phyloP scores from a whole-genome alignment of 805 yeast species.

The Saccharomyces paradoxus region DNA sequence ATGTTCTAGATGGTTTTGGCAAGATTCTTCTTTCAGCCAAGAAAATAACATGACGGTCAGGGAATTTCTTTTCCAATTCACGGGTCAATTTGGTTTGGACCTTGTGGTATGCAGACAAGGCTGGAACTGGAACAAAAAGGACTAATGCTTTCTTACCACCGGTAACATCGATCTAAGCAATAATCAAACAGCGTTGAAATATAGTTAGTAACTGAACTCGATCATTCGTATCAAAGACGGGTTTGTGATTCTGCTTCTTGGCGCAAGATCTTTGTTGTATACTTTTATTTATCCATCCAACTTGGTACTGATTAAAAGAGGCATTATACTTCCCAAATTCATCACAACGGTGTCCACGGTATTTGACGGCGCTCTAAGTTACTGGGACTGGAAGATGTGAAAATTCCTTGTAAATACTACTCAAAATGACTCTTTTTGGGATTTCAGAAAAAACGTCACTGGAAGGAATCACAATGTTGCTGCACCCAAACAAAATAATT shows the following conservation, averaged over 20 bases:
- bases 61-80: slow-evolving; percentile 99
- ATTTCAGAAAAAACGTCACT: neutral
- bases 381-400: too few relatives aligned
- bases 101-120: slow-evolving; percentile 86
- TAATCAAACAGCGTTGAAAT: slow-evolving; percentile 6
- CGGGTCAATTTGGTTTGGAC: slow-evolving; percentile 96
- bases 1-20: slow-evolving; percentile 96
- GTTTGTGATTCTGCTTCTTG: neutral
- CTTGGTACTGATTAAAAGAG: neutral
- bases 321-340: neutral
- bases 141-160: slow-evolving; percentile 99
- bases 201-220: slow-evolving; percentile 11
- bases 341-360: neutral
- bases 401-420: too few relatives aligned
- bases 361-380: neutral
- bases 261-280: neutral
- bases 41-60: slow-evolving; percentile 98
- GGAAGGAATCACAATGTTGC: neutral
- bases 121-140: slow-evolving; percentile 96
- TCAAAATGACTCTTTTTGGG: neutral
- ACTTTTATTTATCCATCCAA: neutral
- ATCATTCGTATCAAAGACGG: neutral
- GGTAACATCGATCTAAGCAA: slow-evolving; percentile 68
- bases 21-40: slow-evolving; percentile 99
- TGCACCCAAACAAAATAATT: neutral